Evolutionary conservation across 108 stramenopile species (phyloP).

Genomic region (Chaetoceros tenuissimus): DNA sequence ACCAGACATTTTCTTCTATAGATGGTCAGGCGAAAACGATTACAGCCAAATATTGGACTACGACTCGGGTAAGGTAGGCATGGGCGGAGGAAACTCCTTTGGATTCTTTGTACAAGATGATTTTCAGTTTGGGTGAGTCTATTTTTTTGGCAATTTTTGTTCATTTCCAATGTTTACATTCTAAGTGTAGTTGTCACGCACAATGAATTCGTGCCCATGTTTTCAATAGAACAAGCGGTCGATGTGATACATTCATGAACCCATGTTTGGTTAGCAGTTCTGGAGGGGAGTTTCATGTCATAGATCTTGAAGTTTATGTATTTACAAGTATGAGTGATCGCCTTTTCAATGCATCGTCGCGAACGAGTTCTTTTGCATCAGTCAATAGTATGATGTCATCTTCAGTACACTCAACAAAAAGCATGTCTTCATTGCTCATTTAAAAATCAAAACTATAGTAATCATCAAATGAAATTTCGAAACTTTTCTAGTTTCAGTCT

Average conservation of each 20-base stretch:
- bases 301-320: conserved; percentile 33
- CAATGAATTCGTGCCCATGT: too few relatives aligned
- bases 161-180: too few relatives aligned
- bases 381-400: not conserved
- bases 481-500: too few relatives aligned
- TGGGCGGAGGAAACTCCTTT: conserved; percentile 37
- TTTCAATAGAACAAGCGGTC: conserved; percentile 17
- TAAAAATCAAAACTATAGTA: too few relatives aligned
- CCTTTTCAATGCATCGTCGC: not conserved
- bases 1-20: conserved; percentile 7
- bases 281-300: conserved; percentile 21
- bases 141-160: too few relatives aligned
- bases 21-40: conserved; percentile 32
- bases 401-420: not conserved
- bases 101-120: conserved; percentile 23
- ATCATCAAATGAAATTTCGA: too few relatives aligned
- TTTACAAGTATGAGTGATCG: conserved; percentile 1
- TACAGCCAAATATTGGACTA: conserved; percentile 35
- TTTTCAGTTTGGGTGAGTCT: too few relatives aligned
- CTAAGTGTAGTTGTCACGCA: too few relatives aligned
- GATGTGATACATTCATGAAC: conserved; percentile 31
- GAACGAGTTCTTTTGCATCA: not conserved
- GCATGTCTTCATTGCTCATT: too few relatives aligned
- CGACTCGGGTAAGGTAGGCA: conserved; percentile 9
- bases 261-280: conserved; percentile 11